Evolutionary conservation across 805 yeast genomes (phyloP), one percentile per base, ranked within the genome.

Genomic region (Barnettozyma sucrosica): DNA sequence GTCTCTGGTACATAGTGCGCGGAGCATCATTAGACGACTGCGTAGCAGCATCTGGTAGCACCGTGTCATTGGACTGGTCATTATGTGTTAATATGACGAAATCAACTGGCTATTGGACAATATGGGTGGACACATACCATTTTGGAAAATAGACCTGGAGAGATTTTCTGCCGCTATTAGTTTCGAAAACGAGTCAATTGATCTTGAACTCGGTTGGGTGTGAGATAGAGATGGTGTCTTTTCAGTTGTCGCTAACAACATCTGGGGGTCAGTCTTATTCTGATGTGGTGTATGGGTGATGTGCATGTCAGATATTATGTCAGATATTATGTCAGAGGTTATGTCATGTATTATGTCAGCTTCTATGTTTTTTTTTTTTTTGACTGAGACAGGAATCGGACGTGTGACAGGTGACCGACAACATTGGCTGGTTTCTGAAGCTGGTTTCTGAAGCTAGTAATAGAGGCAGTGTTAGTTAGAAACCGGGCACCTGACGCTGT

Each of bases 1-100:
- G 66, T 46, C 75, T 63, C 48, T 72, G 73, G 43, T 73, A 66
- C 8, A 77, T 55, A 1, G 78, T 64, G 28, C 53, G 52, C 7
- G 50, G 20, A 2, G 16, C 44, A 14, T 21, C 21, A 9, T 16
- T 37, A 18, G 43, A 5, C 33, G 18, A 6, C 21, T 37, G 43
- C 18, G 23, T 44, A 20, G 26, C 38, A 21, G 32, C 34, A 19
- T 41, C 46, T 19, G 23, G 49, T 10, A 44, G 46, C 24, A 42
- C 42, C 19, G 43, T 37, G 24, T 30, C 19, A 37, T 49, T 50
- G n/a, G 54, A 36, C 54, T 51, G 23, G 26, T 14, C 3, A n/a
- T n/a, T n/a, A n/a, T 7, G 46, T 49, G 36, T 37, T 18, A 30
- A 25, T 36, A 21, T n/a, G n/a, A 14, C 6, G 13, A 5, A n/a